These are phyloP conservation scores for Glycine soja DNA, from an alignment of 306 rosid species.

Conservation along the genomic window DNA sequence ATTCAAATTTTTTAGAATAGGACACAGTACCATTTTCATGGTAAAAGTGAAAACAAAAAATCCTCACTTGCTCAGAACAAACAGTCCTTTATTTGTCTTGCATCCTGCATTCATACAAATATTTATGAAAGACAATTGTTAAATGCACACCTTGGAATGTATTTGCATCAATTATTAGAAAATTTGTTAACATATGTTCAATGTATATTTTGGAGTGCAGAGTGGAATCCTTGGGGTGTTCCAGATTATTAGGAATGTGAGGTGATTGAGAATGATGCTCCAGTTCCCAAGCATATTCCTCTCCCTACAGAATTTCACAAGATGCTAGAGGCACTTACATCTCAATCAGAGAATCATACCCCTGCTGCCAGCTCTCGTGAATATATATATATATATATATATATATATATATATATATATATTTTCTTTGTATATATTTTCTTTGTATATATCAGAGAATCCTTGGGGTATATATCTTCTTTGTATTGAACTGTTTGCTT, in stretches of 20 bases:
- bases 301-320: constrained; percentile 73
- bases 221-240: constrained; percentile 94
- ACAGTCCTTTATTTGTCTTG: background rate
- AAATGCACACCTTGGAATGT: background rate
- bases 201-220: constrained; percentile 59
- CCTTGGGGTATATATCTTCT: no score
- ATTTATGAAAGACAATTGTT: background rate
- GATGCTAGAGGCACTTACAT: constrained; percentile 58
- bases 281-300: constrained; percentile 88
- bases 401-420: no score
- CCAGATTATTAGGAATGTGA: constrained; percentile 87
- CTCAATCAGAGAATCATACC: constrained; percentile 48
- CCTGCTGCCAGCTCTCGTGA: constrained; percentile 51
- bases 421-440: no score
- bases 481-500: constrained; percentile 19
- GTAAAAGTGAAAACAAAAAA: no score
- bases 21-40: no score
- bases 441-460: no score
- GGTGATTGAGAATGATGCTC: constrained; percentile 86
- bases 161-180: constrained; percentile 11
- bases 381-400: background rate
- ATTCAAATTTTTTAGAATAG: no score
- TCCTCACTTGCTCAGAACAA: background rate
- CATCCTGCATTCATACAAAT: background rate
- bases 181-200: background rate